Evolutionary conservation across 2,329 filamentous ascomycete genomes (phyloP).

Genomic region (Orbilia quercus): DNA sequence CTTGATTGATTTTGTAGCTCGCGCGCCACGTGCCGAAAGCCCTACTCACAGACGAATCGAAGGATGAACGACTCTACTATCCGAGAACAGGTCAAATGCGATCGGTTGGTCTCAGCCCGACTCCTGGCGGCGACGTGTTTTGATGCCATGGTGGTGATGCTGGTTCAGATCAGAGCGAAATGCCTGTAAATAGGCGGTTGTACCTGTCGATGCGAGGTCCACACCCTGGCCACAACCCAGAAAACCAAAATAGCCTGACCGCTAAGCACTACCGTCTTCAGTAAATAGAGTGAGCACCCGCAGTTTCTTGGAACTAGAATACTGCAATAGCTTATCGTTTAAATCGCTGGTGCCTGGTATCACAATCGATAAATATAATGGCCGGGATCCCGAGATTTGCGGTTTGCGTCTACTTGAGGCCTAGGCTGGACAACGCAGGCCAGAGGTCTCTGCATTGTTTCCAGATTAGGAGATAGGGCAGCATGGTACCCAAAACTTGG

Average conservation of each 20-base stretch:
- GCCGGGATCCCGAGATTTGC: neutral
- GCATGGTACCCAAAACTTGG: neutral
- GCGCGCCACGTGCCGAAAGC: constrained; percentile 15
- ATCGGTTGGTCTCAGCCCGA: neutral
- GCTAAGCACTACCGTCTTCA: constrained; percentile 21
- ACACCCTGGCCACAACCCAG: constrained; percentile 5
- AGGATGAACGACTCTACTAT: constrained; percentile 14
- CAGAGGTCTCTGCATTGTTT: neutral
- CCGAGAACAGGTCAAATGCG: neutral
- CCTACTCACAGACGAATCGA: constrained; percentile 8
- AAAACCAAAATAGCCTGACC: neutral
- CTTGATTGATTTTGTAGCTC: too few species aligned
- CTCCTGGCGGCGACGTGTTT: neutral
- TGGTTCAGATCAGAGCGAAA: constrained; percentile 4
- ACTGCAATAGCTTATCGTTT: neutral
- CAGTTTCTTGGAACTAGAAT: neutral
- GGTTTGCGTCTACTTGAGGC: neutral
- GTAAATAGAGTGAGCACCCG: neutral
- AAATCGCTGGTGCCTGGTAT: neutral
- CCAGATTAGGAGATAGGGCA: neutral
- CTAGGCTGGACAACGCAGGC: neutral
- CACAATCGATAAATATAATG: neutral
- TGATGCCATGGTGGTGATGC: neutral
- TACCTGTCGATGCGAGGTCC: constrained; percentile 38
- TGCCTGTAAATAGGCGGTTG: constrained; percentile 17